These are phyloP conservation scores for Saturnispora sanitii DNA, from an alignment of 805 yeast species.

Conservation along the genomic window DNA sequence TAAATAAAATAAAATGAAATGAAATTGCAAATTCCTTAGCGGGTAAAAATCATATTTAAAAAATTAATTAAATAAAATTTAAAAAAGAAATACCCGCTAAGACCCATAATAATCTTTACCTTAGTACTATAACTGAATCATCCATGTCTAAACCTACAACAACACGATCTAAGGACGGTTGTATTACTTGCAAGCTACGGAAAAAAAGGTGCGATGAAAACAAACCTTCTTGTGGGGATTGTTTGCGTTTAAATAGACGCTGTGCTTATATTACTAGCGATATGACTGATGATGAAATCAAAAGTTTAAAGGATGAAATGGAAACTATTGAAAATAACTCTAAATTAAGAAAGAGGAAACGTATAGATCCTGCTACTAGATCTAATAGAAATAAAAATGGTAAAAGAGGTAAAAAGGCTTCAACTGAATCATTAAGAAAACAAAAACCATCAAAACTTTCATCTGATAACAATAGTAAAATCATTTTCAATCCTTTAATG, in stretches of 20 bases:
- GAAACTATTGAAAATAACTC: constrained; percentile 30
- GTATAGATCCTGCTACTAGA: background rate
- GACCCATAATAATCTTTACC: background rate
- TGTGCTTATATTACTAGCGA: constrained; percentile 39
- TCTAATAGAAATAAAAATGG: background rate
- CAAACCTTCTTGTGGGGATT: constrained; percentile 42
- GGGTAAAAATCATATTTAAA: background rate
- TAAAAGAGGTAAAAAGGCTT: background rate
- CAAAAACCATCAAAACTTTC: background rate
- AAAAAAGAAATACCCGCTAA: background rate
- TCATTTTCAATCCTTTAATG: constrained; percentile 1
- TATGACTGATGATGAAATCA: constrained; percentile 34
- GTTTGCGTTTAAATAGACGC: constrained; percentile 34
- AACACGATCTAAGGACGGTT: constrained; percentile 51
- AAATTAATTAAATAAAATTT: no score
- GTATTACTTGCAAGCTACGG: constrained; percentile 57
- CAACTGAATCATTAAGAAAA: background rate
- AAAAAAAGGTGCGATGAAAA: constrained; percentile 49
- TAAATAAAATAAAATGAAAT: no score
- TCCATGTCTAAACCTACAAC: no score
- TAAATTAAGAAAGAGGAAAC: constrained; percentile 33
- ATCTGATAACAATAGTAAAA: background rate
- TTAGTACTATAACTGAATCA: background rate
- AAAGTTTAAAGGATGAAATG: constrained; percentile 29
- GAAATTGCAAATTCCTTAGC: background rate